Evolutionary conservation across 768 basidiomycete genomes (phyloP).

Genomic region (Termitomyces sp.): DNA sequence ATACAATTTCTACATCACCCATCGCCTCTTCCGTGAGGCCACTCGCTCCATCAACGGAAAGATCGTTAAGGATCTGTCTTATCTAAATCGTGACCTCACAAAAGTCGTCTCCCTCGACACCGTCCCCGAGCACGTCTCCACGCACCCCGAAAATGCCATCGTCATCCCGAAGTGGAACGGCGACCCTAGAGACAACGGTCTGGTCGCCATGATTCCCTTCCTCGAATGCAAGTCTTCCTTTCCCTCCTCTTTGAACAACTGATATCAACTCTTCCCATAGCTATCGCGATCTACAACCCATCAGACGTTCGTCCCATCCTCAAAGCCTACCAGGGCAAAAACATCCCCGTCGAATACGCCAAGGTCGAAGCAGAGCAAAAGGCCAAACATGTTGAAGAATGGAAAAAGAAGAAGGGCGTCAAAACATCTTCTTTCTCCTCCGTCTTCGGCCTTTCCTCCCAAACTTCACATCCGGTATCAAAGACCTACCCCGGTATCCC

Average conservation of each 20-base stretch:
- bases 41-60: conserved; percentile 79
- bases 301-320: conserved; percentile 86
- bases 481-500: conserved; percentile 27
- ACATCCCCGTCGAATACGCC: conserved; percentile 86
- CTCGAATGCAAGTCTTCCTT: conserved; percentile 63
- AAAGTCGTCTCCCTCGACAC: conserved; percentile 90
- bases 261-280: conserved; percentile 31
- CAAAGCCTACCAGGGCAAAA: conserved; percentile 78
- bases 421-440: conserved; percentile 29
- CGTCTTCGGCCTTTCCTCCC: conserved; percentile 30
- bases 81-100: conserved; percentile 89
- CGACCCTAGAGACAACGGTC: conserved; percentile 58
- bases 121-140: conserved; percentile 64
- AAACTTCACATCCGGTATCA: conserved; percentile 8
- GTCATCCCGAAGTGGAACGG: conserved; percentile 86
- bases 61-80: conserved; percentile 93
- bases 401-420: conserved; percentile 49
- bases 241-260: not conserved
- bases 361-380: conserved; percentile 85
- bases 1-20: conserved; percentile 83
- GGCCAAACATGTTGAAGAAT: conserved; percentile 71
- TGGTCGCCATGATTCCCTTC: conserved; percentile 95
- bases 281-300: conserved; percentile 88
- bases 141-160: conserved; percentile 88
- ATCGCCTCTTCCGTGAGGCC: conserved; percentile 89